These are phyloP conservation scores for Beauveria sp. DNA, from an alignment of 2,329 filamentous ascomycete genomes.

Conservation along the genomic window DNA sequence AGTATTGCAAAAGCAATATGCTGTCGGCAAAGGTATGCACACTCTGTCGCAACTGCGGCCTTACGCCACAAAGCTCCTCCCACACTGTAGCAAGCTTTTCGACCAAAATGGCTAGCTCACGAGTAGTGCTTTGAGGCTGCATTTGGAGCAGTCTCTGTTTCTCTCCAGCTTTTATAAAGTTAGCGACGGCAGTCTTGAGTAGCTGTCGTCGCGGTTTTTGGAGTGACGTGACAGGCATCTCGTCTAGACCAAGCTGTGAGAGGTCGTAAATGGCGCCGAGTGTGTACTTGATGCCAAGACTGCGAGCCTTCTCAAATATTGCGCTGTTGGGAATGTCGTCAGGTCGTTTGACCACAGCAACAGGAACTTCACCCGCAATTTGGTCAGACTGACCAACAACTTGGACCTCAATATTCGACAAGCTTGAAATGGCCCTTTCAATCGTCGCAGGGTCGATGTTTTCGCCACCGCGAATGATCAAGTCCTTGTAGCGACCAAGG, in stretches of 20 bases:
- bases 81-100: conserved; percentile 17
- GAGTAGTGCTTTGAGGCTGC: neutral
- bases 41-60: conserved; percentile 19
- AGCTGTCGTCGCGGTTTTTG: conserved; percentile 37
- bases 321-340: conserved; percentile 23
- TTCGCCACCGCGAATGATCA: conserved; percentile 38
- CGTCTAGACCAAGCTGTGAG: conserved; percentile 29
- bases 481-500: conserved; percentile 35
- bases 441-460: conserved; percentile 33
- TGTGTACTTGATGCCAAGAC: conserved; percentile 29
- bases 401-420: conserved; percentile 24
- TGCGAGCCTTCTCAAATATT: conserved; percentile 22
- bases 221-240: conserved; percentile 33
- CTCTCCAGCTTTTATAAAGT: neutral
- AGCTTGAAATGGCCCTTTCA: conserved; percentile 27
- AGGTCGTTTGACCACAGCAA: conserved; percentile 33
- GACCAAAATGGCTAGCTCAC: conserved; percentile 14
- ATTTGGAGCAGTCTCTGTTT: neutral
- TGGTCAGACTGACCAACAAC: conserved; percentile 37
- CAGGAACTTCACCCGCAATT: conserved; percentile 38
- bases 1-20: conserved; percentile 30
- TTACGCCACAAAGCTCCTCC: conserved; percentile 23
- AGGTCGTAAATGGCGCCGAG: conserved; percentile 34
- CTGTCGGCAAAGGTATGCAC: conserved; percentile 27
- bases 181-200: conserved; percentile 20